phyloP scores from a whole-genome alignment of 164 flowering plant genomes.

The Cinnamomum chago region DNA sequence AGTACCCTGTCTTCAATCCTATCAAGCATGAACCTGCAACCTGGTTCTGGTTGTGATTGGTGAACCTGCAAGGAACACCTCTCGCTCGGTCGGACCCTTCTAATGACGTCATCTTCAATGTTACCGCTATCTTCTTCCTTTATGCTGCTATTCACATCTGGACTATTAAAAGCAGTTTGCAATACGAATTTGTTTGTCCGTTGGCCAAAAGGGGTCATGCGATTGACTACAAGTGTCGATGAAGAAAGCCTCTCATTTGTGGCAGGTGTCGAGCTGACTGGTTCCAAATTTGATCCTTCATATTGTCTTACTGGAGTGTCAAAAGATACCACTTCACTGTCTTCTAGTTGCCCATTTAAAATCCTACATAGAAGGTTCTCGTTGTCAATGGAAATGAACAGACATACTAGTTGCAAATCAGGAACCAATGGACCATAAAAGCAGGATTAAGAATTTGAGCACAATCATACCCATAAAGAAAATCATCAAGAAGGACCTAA shows the following conservation, averaged over 20 bases:
- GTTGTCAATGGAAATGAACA: not conserved
- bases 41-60: slow-evolving; percentile 52
- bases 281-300: slow-evolving; percentile 26
- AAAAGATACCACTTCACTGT: slow-evolving; percentile 32
- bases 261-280: slow-evolving; percentile 34
- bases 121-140: slow-evolving; percentile 31
- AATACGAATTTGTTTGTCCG: slow-evolving; percentile 64
- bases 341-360: slow-evolving; percentile 49
- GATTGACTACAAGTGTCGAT: slow-evolving; percentile 29
- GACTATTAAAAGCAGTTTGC: slow-evolving; percentile 43
- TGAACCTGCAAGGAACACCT: slow-evolving; percentile 64
- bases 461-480: not conserved
- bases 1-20: slow-evolving; percentile 82
- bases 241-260: slow-evolving; percentile 46
- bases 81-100: slow-evolving; percentile 52
- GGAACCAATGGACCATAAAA: not conserved
- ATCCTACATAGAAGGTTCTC: slow-evolving; percentile 39
- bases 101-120: slow-evolving; percentile 70
- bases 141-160: slow-evolving; percentile 25
- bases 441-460: not conserved
- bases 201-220: slow-evolving; percentile 75
- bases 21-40: slow-evolving; percentile 91
- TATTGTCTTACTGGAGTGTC: slow-evolving; percentile 49
- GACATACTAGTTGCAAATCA: not conserved
- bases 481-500: not conserved